phyloP scores from a whole-genome alignment of 805 yeast species.

The Lipomyces sp. region DNA sequence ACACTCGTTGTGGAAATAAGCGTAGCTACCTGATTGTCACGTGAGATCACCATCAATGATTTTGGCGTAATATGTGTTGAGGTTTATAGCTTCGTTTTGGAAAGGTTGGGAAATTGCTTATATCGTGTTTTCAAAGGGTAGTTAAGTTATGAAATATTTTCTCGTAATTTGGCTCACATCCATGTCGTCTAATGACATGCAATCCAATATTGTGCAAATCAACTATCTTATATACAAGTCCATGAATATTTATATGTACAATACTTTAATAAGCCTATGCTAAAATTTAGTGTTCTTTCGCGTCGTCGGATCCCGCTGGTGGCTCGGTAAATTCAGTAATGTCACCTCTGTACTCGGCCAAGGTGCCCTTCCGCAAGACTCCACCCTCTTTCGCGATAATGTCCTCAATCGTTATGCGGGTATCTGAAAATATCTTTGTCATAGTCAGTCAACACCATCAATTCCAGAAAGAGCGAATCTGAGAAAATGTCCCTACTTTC shows the following conservation, averaged over 20 bases:
- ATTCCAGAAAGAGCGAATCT: too few relatives aligned
- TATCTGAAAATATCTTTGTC: conserved; percentile 29
- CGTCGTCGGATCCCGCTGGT: not conserved
- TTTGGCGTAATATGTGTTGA: not conserved
- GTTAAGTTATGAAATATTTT: not conserved
- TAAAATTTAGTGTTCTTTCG: not conserved
- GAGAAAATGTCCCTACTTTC: conserved; percentile 48
- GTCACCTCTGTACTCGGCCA: conserved; percentile 25
- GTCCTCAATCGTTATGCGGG: conserved; percentile 27
- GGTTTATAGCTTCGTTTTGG: not conserved
- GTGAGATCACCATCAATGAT: not conserved
- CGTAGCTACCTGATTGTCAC: too few relatives aligned
- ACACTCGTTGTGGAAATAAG: not conserved
- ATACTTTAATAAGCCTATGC: not conserved
- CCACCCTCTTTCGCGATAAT: conserved; percentile 25
- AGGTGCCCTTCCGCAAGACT: conserved; percentile 15
- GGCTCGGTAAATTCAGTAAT: conserved; percentile 22
- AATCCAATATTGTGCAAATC: not conserved
- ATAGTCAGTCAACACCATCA: not conserved
- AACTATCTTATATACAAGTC: not conserved
- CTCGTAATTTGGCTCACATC: not conserved
- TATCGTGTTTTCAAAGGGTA: not conserved
- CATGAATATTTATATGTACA: not conserved
- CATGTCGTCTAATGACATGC: not conserved
- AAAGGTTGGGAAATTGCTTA: not conserved